These are phyloP conservation scores for Albifimbria verrucaria DNA, from an alignment of 2,329 filamentous ascomycete species.

Conservation along the genomic window DNA sequence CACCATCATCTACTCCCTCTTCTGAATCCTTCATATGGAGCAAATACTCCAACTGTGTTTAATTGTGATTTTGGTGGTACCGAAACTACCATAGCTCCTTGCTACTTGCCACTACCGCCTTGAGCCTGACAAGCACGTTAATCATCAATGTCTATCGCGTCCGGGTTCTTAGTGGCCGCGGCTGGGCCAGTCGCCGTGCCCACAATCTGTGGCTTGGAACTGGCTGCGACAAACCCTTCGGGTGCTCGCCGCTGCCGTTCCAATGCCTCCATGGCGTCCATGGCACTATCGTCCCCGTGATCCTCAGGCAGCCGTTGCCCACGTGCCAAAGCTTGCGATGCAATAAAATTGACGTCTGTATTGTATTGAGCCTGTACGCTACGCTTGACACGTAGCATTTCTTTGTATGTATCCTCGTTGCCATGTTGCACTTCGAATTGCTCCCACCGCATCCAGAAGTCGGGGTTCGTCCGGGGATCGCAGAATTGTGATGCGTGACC, in stretches of 20 bases:
- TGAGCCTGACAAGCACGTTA: too few species aligned
- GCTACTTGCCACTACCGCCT: too few species aligned
- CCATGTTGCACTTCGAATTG: conserved; percentile 95
- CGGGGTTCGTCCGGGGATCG: conserved; percentile 84
- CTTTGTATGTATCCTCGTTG: conserved; percentile 98
- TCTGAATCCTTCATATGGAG: too few species aligned
- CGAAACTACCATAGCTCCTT: too few species aligned
- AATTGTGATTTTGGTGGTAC: too few species aligned
- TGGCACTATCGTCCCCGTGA: conserved; percentile 45
- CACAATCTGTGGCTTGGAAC: conserved; percentile 60
- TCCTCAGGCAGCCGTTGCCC: conserved; percentile 61
- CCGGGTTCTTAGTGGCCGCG: conserved; percentile 65
- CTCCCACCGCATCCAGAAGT: conserved; percentile 97
- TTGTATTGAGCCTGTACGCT: conserved; percentile 98
- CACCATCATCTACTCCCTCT: too few species aligned
- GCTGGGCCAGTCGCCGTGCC: conserved; percentile 30
- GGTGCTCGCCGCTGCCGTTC: conserved; percentile 87
- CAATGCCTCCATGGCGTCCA: conserved; percentile 84
- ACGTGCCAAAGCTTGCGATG: conserved; percentile 86
- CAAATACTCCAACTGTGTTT: too few species aligned
- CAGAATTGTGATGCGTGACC: conserved; percentile 97
- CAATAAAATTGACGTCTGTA: conserved; percentile 98
- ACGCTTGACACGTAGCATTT: conserved; percentile 96
- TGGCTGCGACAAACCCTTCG: conserved; percentile 86
- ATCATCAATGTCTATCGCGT: conserved; percentile 81